Evolutionary conservation across 1,284 basidiomycete species (phyloP).

Genomic region (Ceratobasidium sp.): DNA sequence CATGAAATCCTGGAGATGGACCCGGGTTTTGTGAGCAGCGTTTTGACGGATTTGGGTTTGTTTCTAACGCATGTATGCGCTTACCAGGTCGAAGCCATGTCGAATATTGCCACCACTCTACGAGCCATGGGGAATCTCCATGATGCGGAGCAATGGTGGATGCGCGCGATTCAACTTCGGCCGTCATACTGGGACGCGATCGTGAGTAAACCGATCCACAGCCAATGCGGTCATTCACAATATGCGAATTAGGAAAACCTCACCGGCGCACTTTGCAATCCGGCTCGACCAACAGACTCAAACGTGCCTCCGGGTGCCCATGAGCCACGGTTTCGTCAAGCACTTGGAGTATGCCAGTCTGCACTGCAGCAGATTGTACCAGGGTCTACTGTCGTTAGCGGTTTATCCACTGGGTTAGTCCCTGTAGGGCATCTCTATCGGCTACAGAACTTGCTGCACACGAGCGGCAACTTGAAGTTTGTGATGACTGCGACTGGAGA

Average conservation of each 20-base stretch:
- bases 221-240: background rate
- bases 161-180: constrained; percentile 57
- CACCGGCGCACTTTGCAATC: constrained; percentile 57
- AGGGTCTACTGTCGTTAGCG: constrained; percentile 47
- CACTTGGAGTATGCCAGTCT: constrained; percentile 56
- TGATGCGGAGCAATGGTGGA: constrained; percentile 61
- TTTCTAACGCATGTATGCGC: background rate
- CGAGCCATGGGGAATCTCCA: constrained; percentile 55
- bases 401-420: constrained; percentile 28
- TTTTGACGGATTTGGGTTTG: background rate
- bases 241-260: constrained; percentile 55
- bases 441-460: constrained; percentile 59
- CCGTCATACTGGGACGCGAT: constrained; percentile 59
- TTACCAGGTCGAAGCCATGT: constrained; percentile 60
- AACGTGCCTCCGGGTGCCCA: constrained; percentile 5
- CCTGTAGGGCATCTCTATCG: constrained; percentile 54
- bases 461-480: constrained; percentile 57
- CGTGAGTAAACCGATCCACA: constrained; percentile 50
- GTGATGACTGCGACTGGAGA: constrained; percentile 47
- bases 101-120: constrained; percentile 64
- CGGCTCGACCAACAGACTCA: constrained; percentile 16
- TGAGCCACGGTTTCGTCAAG: constrained; percentile 51
- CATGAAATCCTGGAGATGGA: constrained; percentile 51
- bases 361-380: constrained; percentile 50
- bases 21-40: constrained; percentile 55